Percentiles rank a stretch among this genome's conserved stretches.
These are phyloP conservation scores for Plasmodium vivax DNA, from an alignment of 169 alveolate genomes.

Conservation along the genomic window DNA sequence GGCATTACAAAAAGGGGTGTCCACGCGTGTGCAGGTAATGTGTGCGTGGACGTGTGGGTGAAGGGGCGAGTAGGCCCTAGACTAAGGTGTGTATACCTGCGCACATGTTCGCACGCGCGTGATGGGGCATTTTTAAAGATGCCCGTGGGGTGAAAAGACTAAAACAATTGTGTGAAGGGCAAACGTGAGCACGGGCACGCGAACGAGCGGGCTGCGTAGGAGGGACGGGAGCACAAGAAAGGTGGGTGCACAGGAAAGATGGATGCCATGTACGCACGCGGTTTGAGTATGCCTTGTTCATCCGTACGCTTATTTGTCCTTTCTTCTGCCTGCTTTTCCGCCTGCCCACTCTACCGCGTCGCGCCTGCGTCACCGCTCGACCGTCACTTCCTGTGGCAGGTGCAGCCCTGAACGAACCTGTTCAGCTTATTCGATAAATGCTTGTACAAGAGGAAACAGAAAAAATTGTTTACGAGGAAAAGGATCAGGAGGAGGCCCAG, in stretches of 20 bases:
- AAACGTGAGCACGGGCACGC: background rate
- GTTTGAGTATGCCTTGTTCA: background rate
- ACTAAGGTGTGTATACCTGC: background rate
- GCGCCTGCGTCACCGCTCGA: background rate
- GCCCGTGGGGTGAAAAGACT: background rate
- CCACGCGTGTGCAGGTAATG: background rate
- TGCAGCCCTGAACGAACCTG: background rate
- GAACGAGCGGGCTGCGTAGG: background rate
- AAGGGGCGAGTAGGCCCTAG: background rate
- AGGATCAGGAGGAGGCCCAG: background rate
- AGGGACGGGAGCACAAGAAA: background rate
- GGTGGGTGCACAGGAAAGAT: background rate
- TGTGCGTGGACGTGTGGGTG: background rate
- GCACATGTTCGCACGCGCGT: background rate
- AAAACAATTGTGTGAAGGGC: background rate
- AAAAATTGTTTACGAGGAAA: background rate
- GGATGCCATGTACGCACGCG: background rate
- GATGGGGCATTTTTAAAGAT: background rate
- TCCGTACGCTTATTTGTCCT: background rate
- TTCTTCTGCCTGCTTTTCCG: background rate
- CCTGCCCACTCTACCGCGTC: background rate
- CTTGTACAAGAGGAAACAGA: constrained; percentile 3
- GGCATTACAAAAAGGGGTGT: background rate
- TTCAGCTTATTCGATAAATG: constrained; percentile 1
- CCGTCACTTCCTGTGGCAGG: background rate